These are phyloP conservation scores for Fonsecaea pedrosoi DNA, from an alignment of 2,329 filamentous ascomycete genomes.

Conservation along the genomic window DNA sequence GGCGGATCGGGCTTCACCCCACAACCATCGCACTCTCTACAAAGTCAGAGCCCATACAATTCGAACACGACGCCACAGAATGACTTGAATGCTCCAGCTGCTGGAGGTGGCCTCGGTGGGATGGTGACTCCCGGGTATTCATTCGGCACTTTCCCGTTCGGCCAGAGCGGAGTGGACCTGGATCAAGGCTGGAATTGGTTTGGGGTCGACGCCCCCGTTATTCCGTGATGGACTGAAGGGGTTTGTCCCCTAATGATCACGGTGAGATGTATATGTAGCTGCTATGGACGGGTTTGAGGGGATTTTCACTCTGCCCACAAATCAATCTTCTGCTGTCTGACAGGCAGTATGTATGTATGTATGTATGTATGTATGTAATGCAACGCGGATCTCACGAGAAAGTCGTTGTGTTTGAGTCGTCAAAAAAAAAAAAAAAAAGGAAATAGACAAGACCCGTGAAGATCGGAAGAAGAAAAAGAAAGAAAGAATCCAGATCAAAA, in stretches of 20 bases:
- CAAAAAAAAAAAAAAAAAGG: no score
- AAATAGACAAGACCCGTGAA: no score
- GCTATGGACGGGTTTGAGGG: not conserved
- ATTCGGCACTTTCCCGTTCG: constrained; percentile 30
- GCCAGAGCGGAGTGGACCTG: constrained; percentile 43
- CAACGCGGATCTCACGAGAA: no score
- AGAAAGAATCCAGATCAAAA: not conserved
- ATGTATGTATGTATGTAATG: no score
- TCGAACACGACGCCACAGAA: constrained; percentile 13
- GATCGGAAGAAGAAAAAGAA: not conserved
- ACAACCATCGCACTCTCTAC: constrained; percentile 28
- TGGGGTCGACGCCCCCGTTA: constrained; percentile 38
- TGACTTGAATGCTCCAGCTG: constrained; percentile 23
- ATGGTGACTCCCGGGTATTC: constrained; percentile 23
- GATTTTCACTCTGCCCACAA: not conserved
- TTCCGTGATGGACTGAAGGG: constrained; percentile 8
- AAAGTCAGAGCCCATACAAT: constrained; percentile 28
- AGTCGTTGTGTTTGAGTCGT: no score
- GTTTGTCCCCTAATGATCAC: not conserved
- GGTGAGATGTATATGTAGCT: not conserved
- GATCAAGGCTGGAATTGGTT: constrained; percentile 53
- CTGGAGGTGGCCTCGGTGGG: constrained; percentile 11
- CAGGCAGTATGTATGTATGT: no score
- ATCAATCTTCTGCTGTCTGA: no score
- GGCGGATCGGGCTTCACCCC: constrained; percentile 26